These are phyloP conservation scores for Petunia hybrid DNA, from an alignment of 305 asterid genomes.

Conservation along the genomic window DNA sequence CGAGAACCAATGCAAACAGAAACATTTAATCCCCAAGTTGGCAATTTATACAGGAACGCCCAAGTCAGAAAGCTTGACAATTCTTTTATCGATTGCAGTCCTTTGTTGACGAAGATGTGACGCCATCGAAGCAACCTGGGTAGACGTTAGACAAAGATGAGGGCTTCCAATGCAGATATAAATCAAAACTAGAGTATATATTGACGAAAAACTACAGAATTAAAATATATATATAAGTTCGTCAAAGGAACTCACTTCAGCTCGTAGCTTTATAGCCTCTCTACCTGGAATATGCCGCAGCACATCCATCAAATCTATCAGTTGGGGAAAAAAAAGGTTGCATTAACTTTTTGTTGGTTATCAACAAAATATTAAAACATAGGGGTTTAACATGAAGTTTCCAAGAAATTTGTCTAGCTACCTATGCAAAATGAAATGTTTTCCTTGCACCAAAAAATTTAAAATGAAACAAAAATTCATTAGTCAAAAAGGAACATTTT, in stretches of 20 bases:
- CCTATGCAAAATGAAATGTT: not conserved
- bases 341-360: not conserved
- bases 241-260: slow-evolving; percentile 62
- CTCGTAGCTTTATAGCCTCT: slow-evolving; percentile 84
- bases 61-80: slow-evolving; percentile 70
- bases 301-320: slow-evolving; percentile 76
- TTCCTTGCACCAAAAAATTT: not conserved
- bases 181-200: slow-evolving; percentile 17
- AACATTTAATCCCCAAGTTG: not conserved
- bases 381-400: not conserved
- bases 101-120: slow-evolving; percentile 77
- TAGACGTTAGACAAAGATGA: slow-evolving; percentile 21
- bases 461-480: not conserved
- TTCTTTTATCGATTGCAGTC: slow-evolving; percentile 60
- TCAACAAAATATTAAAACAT: not conserved
- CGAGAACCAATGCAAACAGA: not conserved
- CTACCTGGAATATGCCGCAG: slow-evolving; percentile 89
- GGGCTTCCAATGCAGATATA: not conserved
- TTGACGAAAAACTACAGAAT: not conserved
- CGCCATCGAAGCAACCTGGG: slow-evolving; percentile 93
- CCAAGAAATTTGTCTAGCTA: slow-evolving; percentile 2
- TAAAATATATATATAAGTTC: slow-evolving; percentile 16
- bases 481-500: not conserved
- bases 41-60: slow-evolving; percentile 69
- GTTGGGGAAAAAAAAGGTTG: slow-evolving; percentile 16